phyloP scores from a whole-genome alignment of 1,284 basidiomycete genomes.

The Rhodotorula sp. region DNA sequence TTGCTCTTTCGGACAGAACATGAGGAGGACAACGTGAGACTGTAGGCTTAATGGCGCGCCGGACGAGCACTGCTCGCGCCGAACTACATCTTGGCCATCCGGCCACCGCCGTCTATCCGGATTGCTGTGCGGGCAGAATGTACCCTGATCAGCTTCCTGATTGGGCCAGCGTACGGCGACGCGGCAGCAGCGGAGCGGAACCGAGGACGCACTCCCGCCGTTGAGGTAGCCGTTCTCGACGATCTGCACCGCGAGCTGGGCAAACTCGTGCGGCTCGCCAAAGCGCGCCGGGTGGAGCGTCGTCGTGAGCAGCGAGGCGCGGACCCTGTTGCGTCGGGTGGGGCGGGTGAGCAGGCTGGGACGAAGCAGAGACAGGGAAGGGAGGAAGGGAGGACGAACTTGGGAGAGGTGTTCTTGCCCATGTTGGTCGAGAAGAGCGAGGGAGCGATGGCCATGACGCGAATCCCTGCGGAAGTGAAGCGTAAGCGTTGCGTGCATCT shows the following conservation, averaged over 20 bases:
- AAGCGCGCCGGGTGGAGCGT: slow-evolving; percentile 44
- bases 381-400: slow-evolving; percentile 17
- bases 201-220: slow-evolving; percentile 22
- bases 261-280: slow-evolving; percentile 48
- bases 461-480: slow-evolving; percentile 30
- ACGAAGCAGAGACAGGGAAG: not conserved
- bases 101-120: slow-evolving; percentile 35
- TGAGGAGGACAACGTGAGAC: no score
- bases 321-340: slow-evolving; percentile 5
- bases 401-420: slow-evolving; percentile 44
- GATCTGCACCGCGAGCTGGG: slow-evolving; percentile 44
- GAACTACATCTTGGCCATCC: slow-evolving; percentile 39
- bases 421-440: slow-evolving; percentile 50
- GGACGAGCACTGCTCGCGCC: no score
- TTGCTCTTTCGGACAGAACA: no score
- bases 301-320: slow-evolving; percentile 17
- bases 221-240: slow-evolving; percentile 46
- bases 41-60: no score
- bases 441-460: slow-evolving; percentile 46
- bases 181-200: no score
- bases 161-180: no score
- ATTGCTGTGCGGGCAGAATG: no score
- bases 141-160: no score
- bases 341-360: slow-evolving; percentile 32
- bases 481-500: not conserved